phyloP scores from a whole-genome alignment of 331 rosid genomes.

The Dryas integrifolia region DNA sequence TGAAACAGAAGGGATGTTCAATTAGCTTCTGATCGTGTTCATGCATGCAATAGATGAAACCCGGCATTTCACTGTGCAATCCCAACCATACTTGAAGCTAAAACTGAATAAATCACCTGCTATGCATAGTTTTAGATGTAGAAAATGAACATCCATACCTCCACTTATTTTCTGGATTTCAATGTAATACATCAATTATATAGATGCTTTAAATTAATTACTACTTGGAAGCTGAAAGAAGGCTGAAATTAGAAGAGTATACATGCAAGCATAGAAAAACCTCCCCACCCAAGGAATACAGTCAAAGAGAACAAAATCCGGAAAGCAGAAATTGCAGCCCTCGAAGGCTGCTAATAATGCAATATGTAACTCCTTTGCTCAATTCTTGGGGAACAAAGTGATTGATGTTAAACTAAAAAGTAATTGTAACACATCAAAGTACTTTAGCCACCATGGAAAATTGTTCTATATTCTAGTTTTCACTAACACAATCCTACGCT shows the following conservation, averaged over 20 bases:
- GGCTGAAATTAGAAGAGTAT: neutral
- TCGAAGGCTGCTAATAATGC: neutral
- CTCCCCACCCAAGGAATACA: constrained; percentile 1
- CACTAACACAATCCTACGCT: constrained; percentile 67
- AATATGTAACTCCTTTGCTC: constrained; percentile 25
- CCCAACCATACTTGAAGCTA: constrained; percentile 11
- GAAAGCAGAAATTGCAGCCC: constrained; percentile 7
- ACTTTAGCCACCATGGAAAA: constrained; percentile 33
- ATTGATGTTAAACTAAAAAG: constrained; percentile 35
- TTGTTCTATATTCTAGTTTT: constrained; percentile 50
- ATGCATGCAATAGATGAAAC: constrained; percentile 17
- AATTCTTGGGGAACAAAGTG: constrained; percentile 29
- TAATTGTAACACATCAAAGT: constrained; percentile 24
- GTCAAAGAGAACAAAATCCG: neutral
- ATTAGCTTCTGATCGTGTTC: constrained; percentile 5
- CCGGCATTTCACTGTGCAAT: constrained; percentile 25
- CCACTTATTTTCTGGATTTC: constrained; percentile 4
- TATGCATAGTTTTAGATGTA: constrained; percentile 3
- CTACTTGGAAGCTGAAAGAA: constrained; percentile 8
- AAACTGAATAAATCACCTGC: constrained; percentile 17
- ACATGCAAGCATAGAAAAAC: neutral
- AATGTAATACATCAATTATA: neutral
- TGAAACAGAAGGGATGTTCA: constrained; percentile 9
- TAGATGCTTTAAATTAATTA: neutral
- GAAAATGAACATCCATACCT: constrained; percentile 6